Percentiles rank a stretch among this genome's conserved stretches.
Conservation (phyloP, 768 basidiomycete species). For the Krasilnikovozyma curviuscula region DNA sequence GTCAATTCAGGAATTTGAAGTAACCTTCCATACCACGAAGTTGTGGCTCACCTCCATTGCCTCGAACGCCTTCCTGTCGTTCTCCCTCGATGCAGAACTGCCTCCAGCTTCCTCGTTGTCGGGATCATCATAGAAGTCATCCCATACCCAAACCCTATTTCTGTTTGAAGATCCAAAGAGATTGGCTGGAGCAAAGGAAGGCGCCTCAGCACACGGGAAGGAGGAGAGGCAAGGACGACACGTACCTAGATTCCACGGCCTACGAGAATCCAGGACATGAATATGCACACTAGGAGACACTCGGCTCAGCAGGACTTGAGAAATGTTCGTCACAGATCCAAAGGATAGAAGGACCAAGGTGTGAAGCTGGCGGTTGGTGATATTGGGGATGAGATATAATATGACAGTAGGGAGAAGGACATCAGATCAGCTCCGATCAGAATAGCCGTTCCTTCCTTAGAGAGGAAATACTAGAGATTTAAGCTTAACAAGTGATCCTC, state of each 20-base stretch:
- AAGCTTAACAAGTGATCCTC: conserved; percentile 2
- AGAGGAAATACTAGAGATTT: conserved; percentile 6
- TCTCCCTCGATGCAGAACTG: conserved; percentile 18
- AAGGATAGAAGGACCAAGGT: conserved; percentile 83
- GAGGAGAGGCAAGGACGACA: too few species aligned
- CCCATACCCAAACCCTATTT: conserved; percentile 66
- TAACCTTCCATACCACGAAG: not conserved
- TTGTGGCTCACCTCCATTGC: conserved; percentile 44
- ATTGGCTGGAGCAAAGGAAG: too few species aligned
- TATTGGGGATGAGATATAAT: not conserved
- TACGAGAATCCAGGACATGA: conserved; percentile 84
- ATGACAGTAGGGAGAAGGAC: not conserved
- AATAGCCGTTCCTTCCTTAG: not conserved
- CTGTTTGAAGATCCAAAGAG: conserved; percentile 38
- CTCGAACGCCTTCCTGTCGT: conserved; percentile 68
- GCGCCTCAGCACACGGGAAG: too few species aligned
- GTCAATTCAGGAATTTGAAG: not conserved
- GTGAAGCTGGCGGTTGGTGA: conserved; percentile 33
- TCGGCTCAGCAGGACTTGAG: conserved; percentile 51
- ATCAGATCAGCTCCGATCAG: not conserved
- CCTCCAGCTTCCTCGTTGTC: not conserved
- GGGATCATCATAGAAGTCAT: conserved; percentile 55
- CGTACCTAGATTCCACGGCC: conserved; percentile 76
- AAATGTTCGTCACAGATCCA: conserved; percentile 38
- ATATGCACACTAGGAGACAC: conserved; percentile 45